Percentiles rank a stretch among this genome's conserved stretches.
Conservation (phyloP, 2,329 filamentous ascomycete species). For the Tolypocladium capitatum region DNA sequence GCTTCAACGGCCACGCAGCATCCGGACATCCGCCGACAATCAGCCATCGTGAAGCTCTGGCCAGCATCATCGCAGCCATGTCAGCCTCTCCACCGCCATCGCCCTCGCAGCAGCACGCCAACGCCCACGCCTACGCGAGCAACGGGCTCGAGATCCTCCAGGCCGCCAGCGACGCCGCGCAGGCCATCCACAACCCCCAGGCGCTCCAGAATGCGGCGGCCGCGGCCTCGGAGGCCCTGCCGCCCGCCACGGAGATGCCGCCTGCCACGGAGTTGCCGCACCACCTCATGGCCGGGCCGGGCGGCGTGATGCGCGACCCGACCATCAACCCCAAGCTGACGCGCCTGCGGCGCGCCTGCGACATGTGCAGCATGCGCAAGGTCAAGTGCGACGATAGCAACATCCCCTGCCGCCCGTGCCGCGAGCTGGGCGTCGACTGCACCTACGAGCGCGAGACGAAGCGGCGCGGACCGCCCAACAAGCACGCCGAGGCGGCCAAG, state of each 20-base stretch:
- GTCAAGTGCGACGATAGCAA: conserved; percentile 46
- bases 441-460: conserved; percentile 45
- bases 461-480: conserved; percentile 45
- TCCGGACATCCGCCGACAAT: conserved; percentile 31
- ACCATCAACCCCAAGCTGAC: conserved; percentile 37
- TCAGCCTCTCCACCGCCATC: conserved; percentile 12
- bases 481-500: conserved; percentile 42
- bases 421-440: conserved; percentile 43
- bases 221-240: conserved; percentile 18
- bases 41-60: conserved; percentile 21
- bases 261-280: conserved; percentile 7
- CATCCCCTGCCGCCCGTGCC: conserved; percentile 43
- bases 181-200: conserved; percentile 24
- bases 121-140: conserved; percentile 29
- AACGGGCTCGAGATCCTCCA: conserved; percentile 33
- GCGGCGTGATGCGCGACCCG: conserved; percentile 22
- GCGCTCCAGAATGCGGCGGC: conserved; percentile 25
- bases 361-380: conserved; percentile 49
- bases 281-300: conserved; percentile 4
- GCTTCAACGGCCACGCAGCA: conserved; percentile 21
- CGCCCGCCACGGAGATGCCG: conserved; percentile 9
- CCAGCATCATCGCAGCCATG: conserved; percentile 7
- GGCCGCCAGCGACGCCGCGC: conserved; percentile 30
- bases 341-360: conserved; percentile 43
- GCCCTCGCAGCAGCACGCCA: conserved; percentile 11